Conservation (phyloP, 75 land plant genomes). For the Picea sitchensis region DNA sequence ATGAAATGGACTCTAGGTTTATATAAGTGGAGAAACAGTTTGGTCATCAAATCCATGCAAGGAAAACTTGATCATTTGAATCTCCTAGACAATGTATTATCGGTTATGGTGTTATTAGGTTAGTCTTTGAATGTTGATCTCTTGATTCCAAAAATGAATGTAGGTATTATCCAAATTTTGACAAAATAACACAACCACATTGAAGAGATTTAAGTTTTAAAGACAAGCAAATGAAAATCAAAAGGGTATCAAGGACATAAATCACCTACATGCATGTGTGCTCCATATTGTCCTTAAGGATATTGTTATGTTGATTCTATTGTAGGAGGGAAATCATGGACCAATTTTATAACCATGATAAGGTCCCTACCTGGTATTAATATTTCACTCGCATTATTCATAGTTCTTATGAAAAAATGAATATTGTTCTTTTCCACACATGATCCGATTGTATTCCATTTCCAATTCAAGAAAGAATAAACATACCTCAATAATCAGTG, state of each 20-base stretch:
- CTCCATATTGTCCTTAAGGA: conserved; percentile 9
- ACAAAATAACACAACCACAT: background rate
- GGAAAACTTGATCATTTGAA: conserved; percentile 38
- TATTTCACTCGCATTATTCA: conserved; percentile 27
- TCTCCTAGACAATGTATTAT: conserved; percentile 42
- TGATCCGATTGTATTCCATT: background rate
- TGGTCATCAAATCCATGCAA: conserved; percentile 44
- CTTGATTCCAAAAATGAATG: conserved; percentile 11
- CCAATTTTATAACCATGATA: conserved; percentile 24
- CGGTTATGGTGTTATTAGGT: conserved; percentile 25
- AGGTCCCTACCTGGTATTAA: conserved; percentile 25
- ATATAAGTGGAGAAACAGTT: background rate
- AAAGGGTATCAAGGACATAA: background rate
- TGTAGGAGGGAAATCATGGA: conserved; percentile 26
- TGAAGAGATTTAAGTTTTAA: background rate
- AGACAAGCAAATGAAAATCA: background rate
- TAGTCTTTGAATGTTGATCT: conserved; percentile 37
- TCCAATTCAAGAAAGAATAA: background rate
- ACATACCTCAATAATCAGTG: conserved; percentile 29
- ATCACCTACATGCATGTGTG: conserved; percentile 36
- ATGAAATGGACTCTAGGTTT: background rate
- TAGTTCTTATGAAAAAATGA: conserved; percentile 22
- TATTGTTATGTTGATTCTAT: conserved; percentile 9
- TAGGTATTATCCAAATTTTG: background rate
- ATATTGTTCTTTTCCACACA: background rate